A percentile compares a stretch with the other conserved stretches of the same genome.
Evolutionary conservation across 352 stramenopile genomes (phyloP).

Genomic region (Phytophthora foliorum): DNA sequence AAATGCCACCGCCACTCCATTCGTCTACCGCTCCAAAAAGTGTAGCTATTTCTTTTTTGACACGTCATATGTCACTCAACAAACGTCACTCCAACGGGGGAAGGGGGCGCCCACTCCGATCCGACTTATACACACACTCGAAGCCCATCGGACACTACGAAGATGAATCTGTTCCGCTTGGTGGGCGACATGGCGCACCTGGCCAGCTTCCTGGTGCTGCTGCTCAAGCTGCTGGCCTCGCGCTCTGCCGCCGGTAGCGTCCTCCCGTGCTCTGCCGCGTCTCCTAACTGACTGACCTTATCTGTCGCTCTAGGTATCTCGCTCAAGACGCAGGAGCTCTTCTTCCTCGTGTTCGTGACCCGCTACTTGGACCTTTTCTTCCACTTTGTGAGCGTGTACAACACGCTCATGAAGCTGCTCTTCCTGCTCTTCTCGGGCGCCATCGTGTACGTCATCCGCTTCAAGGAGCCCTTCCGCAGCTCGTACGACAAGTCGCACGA

Average conservation of each 20-base stretch:
- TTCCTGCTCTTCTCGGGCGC: conserved; percentile 97
- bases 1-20: neutral
- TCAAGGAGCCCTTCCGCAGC: conserved; percentile 96
- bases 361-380: conserved; percentile 99
- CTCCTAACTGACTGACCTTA: neutral
- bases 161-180: conserved; percentile 98
- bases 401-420: conserved; percentile 99
- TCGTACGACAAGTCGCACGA: conserved; percentile 99
- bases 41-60: conserved; percentile 20
- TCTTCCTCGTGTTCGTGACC: conserved; percentile 98
- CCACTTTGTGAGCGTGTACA: conserved; percentile 97
- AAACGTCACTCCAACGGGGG: conserved; percentile 28
- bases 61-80: conserved; percentile 45
- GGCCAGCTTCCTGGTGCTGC: conserved; percentile 98
- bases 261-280: neutral
- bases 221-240: conserved; percentile 95
- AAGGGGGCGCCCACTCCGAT: conserved; percentile 7
- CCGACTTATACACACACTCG: conserved; percentile 12
- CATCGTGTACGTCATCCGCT: conserved; percentile 99
- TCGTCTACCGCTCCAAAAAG: conserved; percentile 17
- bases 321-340: conserved; percentile 99
- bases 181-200: conserved; percentile 99
- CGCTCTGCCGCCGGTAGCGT: conserved; percentile 74
- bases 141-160: conserved; percentile 1
- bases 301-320: conserved; percentile 88